Base-by-base conservation (phyloP, 2,329 filamentous ascomycete genomes). In the Botrytis cinerea region DNA sequence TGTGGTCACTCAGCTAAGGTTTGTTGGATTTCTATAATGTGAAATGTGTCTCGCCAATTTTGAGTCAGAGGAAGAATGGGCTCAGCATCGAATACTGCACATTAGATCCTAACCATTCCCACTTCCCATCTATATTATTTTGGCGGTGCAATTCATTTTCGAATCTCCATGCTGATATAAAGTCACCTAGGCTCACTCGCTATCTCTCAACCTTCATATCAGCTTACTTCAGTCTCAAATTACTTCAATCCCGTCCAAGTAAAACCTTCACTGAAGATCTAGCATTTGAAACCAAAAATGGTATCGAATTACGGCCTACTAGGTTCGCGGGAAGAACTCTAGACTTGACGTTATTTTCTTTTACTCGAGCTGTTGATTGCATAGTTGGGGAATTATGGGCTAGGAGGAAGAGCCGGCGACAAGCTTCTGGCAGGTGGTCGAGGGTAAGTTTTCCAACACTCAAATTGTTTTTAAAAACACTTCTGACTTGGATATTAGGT, bases 291-390 rank as follows among this genome's bases (percentile, higher is more conserved):
- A 79, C 76, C 28, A 57, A 73, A 20, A 75, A 72, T 18, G 77
- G 75, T 76, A 74, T 80, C 28, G 76, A 80, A 51, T 75, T 75
- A n/a, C 75, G 80, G 74, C 77, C 79, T 72, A 78, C 78, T 61
- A 79, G 78, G 22, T 78, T 81, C 61, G 92, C 91, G 18, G 93
- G 93, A 62, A 89, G 91, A 77, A 95, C 93, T 2, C 86, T 97
- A 74, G 93, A 97, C 80, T 85, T 97, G 46, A 95, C 93, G 0
- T 84, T 97, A n/a, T 95, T 96, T 80, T 89, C 92, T 18, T 85
- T 88, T 63, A 90, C 89, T 18, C 87, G 93, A 77, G 93, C 93
- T 62, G 80, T 92, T 18, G 93, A 96, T 81, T 88, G 93, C 8
- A 77, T 93, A 14, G 84, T 92, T 61, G 90, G 90, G 71, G 87